Evolutionary conservation across 345 rosid genomes (phyloP), one percentile per base, ranked within the genome.

Genomic region (Diplotaxis tenuifolia): DNA sequence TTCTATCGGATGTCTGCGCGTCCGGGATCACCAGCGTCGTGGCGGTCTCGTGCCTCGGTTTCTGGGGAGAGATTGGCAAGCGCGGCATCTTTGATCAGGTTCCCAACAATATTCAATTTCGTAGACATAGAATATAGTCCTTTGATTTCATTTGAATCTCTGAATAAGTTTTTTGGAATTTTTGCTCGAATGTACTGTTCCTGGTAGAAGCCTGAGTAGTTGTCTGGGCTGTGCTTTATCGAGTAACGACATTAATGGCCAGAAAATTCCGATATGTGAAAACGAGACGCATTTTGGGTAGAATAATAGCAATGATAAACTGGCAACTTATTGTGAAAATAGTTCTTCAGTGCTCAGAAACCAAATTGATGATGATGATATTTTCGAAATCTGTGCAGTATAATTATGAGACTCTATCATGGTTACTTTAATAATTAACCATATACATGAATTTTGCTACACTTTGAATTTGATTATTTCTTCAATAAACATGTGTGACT

Each of bases 71-170:
- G 73, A 88, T 88, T 49, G 89, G 89, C 14, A 87, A 86, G 56
- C 91, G 88, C 14, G 62, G 79, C 52, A 10, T 92, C 78, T 75
- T 86, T 57, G 91, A 89, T 71, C 89, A 80, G 94, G 94, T 89
- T 4, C 25, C 5, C 0, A 8, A 6, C 18, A 14, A 14, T 3
- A 15, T 29, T 38, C 45, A 42, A 42, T 42, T 42, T 36, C 45
- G 6, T 50, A 32, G 15, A 68, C 21, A 31, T 67, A 52, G 4
- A 52, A 11, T 20, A 22, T 28, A 34, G 40, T 34, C 40, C 6
- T 34, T 34, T 34, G 12, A 34, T 34, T 34, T 34, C 14, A 10
- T 36, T 10, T 36, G 49, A 42, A 12, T 42, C 14, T 36, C 14
- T 36, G 4, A 36, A 36, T 12, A 38, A 31, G 11, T 2, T 11